Percentiles rank a stretch among this genome's conserved stretches.
phyloP scores from a whole-genome alignment of 306 rosid genomes.

The Trifolium fragiferum region DNA sequence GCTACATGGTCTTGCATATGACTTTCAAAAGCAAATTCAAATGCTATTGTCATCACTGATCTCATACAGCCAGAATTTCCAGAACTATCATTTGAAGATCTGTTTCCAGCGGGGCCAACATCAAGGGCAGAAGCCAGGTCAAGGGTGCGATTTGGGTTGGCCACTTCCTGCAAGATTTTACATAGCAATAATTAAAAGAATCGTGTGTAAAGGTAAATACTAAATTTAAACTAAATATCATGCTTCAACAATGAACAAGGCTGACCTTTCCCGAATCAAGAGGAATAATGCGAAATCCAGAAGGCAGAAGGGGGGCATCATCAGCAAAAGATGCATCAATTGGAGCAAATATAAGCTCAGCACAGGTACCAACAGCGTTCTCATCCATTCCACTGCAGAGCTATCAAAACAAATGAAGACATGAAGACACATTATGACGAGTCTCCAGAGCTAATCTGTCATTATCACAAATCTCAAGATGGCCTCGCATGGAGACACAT shows the following conservation, averaged over 20 bases:
- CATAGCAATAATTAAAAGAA: slow-evolving; percentile 4
- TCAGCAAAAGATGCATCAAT: slow-evolving; percentile 98
- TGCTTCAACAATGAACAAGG: slow-evolving; percentile 21
- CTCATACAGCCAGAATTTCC: slow-evolving; percentile 77
- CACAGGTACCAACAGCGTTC: slow-evolving; percentile 92
- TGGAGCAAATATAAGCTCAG: slow-evolving; percentile 98
- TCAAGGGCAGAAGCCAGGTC: slow-evolving; percentile 99
- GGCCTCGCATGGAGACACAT: too few species aligned
- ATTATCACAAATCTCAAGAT: too few species aligned
- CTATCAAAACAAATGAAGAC: slow-evolving; percentile 52
- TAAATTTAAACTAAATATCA: background rate
- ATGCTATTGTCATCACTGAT: slow-evolving; percentile 98
- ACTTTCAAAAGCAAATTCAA: slow-evolving; percentile 96
- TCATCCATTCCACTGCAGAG: slow-evolving; percentile 99
- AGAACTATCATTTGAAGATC: slow-evolving; percentile 63
- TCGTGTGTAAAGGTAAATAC: background rate
- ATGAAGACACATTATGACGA: too few species aligned
- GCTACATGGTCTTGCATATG: slow-evolving; percentile 99
- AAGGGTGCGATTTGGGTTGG: slow-evolving; percentile 97
- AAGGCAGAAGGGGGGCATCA: slow-evolving; percentile 97
- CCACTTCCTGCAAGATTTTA: slow-evolving; percentile 69
- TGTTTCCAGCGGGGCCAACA: slow-evolving; percentile 82
- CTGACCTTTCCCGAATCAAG: slow-evolving; percentile 97
- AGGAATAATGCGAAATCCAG: slow-evolving; percentile 98
- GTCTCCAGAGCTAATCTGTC: too few species aligned